Evolutionary conservation across 805 yeast genomes (phyloP).

Genomic region (Candida corydali): DNA sequence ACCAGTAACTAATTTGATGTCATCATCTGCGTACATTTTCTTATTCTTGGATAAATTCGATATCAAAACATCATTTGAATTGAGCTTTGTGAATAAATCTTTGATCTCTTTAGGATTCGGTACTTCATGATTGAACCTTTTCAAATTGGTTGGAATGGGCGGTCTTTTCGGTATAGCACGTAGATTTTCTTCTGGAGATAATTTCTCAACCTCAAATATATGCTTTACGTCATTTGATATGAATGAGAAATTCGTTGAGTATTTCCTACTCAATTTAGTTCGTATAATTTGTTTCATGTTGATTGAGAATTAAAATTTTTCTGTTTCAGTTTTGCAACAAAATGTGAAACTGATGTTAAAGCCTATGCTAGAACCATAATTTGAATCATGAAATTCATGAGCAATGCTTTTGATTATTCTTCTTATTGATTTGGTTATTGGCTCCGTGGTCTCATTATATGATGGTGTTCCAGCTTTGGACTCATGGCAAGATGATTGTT

Average conservation of each 20-base stretch:
- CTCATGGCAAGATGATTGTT: conserved; percentile 9
- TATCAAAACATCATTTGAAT: conserved; percentile 25
- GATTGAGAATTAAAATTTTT: neutral
- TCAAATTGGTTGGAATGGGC: conserved; percentile 7
- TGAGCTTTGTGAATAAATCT: conserved; percentile 28
- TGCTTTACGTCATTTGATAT: conserved; percentile 24
- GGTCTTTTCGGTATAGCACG: conserved; percentile 34
- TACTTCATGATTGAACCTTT: conserved; percentile 24
- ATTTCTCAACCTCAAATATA: conserved; percentile 24
- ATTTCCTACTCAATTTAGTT: neutral
- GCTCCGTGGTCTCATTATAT: neutral
- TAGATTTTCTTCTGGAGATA: conserved; percentile 24
- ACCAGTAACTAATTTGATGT: neutral
- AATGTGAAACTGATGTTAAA: too few relatives aligned
- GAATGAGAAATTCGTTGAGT: conserved; percentile 16
- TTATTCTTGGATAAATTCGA: conserved; percentile 25
- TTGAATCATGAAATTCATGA: too few relatives aligned
- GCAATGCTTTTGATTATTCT: neutral
- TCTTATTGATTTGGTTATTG: neutral
- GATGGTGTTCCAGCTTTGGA: neutral
- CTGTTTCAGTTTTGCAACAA: too few relatives aligned
- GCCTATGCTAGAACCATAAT: too few relatives aligned
- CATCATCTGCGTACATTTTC: conserved; percentile 24
- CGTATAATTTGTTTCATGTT: conserved; percentile 1
- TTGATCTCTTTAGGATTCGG: conserved; percentile 29